Evolutionary conservation across 1,284 basidiomycete genomes (phyloP).

Genomic region (Ganoderma meredithae): DNA sequence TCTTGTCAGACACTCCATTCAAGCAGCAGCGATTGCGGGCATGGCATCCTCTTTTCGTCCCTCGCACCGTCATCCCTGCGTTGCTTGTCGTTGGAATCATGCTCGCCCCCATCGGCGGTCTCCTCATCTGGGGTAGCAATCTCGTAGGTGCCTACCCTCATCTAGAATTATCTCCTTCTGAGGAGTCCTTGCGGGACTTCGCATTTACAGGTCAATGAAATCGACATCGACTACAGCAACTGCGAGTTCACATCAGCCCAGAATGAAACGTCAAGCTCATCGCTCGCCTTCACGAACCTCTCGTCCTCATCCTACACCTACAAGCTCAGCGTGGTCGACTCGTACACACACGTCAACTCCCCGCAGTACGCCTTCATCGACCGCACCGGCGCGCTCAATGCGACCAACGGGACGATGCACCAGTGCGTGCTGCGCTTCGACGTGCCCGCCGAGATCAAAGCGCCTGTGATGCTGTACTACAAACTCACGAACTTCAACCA

Average conservation of each 20-base stretch:
- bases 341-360: conserved; percentile 51
- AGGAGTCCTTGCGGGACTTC: conserved; percentile 3
- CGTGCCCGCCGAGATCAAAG: conserved; percentile 80
- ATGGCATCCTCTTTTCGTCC: conserved; percentile 99
- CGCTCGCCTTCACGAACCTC: conserved; percentile 58
- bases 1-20: conserved; percentile 87
- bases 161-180: neutral
- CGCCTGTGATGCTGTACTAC: conserved; percentile 94
- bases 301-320: conserved; percentile 70
- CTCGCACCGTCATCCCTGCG: conserved; percentile 95
- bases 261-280: conserved; percentile 49
- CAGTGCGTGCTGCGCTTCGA: conserved; percentile 85
- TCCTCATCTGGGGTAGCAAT: conserved; percentile 90
- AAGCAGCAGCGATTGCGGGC: conserved; percentile 99
- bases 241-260: conserved; percentile 67
- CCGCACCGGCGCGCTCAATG: conserved; percentile 49
- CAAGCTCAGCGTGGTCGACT: conserved; percentile 66
- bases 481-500: conserved; percentile 97
- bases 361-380: conserved; percentile 79
- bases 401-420: conserved; percentile 53
- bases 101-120: conserved; percentile 95
- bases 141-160: conserved; percentile 50
- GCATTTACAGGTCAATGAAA: conserved; percentile 78
- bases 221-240: conserved; percentile 95
- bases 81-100: conserved; percentile 94